Percentiles rank a stretch among this genome's conserved stretches.
Conservation (phyloP, 305 asterid genomes). For the Fraxinus latifolia region DNA sequence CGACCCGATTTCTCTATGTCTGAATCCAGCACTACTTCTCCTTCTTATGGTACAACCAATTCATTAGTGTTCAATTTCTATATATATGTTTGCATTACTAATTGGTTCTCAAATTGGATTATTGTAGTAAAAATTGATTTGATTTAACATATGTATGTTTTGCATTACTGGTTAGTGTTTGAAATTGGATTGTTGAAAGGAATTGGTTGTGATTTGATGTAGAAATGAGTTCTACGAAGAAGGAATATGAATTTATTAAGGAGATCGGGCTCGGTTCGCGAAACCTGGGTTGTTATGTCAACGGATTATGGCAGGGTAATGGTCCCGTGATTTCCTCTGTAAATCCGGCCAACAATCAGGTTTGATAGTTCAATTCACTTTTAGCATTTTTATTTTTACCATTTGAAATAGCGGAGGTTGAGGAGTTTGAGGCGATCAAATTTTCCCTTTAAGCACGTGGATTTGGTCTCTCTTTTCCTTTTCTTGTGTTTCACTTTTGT, state of each 20-base stretch:
- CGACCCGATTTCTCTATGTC: constrained; percentile 33
- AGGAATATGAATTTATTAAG: constrained; percentile 67
- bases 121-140: neutral
- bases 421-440: neutral
- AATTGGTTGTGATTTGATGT: constrained; percentile 13
- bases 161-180: neutral
- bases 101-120: neutral
- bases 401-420: neutral
- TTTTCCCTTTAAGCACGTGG: neutral
- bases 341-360: constrained; percentile 90
- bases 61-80: neutral
- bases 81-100: neutral
- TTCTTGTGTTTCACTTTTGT: neutral
- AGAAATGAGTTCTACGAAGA: constrained; percentile 73
- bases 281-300: constrained; percentile 61
- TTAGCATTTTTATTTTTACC: neutral
- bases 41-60: constrained; percentile 44
- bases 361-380: neutral
- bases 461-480: neutral
- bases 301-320: constrained; percentile 80
- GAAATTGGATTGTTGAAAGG: neutral
- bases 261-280: constrained; percentile 75
- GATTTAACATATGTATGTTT: neutral
- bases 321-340: constrained; percentile 65
- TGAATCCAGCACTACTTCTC: constrained; percentile 56